phyloP scores from a whole-genome alignment of 768 basidiomycete species.

The Russula vinacea region DNA sequence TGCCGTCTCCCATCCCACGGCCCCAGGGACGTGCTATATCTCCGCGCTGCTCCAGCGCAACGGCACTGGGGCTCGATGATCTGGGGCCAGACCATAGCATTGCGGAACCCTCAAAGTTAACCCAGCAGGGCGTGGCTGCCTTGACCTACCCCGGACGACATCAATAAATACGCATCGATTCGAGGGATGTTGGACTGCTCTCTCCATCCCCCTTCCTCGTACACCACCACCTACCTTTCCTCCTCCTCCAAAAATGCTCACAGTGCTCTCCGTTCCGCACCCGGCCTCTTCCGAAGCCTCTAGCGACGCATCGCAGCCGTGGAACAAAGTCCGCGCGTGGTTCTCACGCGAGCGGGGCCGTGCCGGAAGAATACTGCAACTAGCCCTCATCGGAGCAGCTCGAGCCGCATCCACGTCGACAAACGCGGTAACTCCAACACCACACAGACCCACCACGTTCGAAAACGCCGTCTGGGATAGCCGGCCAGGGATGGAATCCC shows the following conservation, averaged over 20 bases:
- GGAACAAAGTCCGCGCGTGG: slow-evolving; percentile 27
- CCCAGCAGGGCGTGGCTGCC: slow-evolving; percentile 25
- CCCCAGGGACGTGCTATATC: slow-evolving; percentile 11
- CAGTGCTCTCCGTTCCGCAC: slow-evolving; percentile 19
- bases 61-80: slow-evolving; percentile 10
- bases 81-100: slow-evolving; percentile 22
- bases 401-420: slow-evolving; percentile 23
- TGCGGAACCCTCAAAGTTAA: slow-evolving; percentile 25
- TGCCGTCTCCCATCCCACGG: slow-evolving; percentile 17
- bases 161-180: slow-evolving; percentile 23
- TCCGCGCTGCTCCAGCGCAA: slow-evolving; percentile 27
- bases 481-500: slow-evolving; percentile 17
- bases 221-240: background rate
- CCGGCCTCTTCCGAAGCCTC: slow-evolving; percentile 14
- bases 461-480: slow-evolving; percentile 20
- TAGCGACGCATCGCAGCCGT: slow-evolving; percentile 17
- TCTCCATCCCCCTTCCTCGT: slow-evolving; percentile 3
- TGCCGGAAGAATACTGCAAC: slow-evolving; percentile 21
- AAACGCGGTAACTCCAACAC: slow-evolving; percentile 18
- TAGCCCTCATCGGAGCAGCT: slow-evolving; percentile 23
- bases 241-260: slow-evolving; percentile 17
- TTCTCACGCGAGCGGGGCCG: slow-evolving; percentile 27
- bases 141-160: slow-evolving; percentile 20
- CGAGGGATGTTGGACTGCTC: background rate
- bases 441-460: background rate